phyloP scores from a whole-genome alignment of 108 stramenopile genomes.

The Epithemia pelagica region DNA sequence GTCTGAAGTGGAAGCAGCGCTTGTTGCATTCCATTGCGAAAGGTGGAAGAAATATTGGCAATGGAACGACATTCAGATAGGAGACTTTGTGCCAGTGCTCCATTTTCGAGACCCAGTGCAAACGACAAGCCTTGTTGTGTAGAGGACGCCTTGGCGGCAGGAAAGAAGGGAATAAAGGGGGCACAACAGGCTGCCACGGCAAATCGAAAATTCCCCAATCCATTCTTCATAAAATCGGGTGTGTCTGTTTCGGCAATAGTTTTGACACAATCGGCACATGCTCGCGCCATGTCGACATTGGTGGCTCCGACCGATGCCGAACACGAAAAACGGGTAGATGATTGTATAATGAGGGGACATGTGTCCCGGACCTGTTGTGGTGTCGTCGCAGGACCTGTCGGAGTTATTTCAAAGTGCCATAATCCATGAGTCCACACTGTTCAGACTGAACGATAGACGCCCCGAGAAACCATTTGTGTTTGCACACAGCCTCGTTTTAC shows the following conservation, averaged over 20 bases:
- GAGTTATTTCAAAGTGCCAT: too few species aligned
- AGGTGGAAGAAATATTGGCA: conserved; percentile 32
- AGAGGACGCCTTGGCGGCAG: conserved; percentile 44
- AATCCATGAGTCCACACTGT: too few species aligned
- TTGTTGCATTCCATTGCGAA: conserved; percentile 29
- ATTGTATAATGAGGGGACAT: not conserved
- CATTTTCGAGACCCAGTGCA: conserved; percentile 83
- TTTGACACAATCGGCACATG: conserved; percentile 44
- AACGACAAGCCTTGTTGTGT: conserved; percentile 24
- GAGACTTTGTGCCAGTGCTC: conserved; percentile 37
- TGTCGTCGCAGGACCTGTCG: not conserved
- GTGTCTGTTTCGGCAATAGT: conserved; percentile 38
- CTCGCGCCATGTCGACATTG: conserved; percentile 30
- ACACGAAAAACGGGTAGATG: conserved; percentile 49
- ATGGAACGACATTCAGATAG: conserved; percentile 38
- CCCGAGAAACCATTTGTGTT: too few species aligned
- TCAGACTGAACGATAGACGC: too few species aligned
- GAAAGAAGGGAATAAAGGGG: conserved; percentile 75
- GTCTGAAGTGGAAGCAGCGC: conserved; percentile 50
- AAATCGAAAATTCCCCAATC: conserved; percentile 78
- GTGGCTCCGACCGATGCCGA: conserved; percentile 38
- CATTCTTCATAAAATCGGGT: conserved; percentile 27
- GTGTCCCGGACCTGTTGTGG: not conserved
- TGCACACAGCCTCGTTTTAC: too few species aligned
- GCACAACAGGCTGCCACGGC: conserved; percentile 36